Evolutionary conservation across 2,329 filamentous ascomycete species (phyloP).

Genomic region (Graphilbum fragrans): DNA sequence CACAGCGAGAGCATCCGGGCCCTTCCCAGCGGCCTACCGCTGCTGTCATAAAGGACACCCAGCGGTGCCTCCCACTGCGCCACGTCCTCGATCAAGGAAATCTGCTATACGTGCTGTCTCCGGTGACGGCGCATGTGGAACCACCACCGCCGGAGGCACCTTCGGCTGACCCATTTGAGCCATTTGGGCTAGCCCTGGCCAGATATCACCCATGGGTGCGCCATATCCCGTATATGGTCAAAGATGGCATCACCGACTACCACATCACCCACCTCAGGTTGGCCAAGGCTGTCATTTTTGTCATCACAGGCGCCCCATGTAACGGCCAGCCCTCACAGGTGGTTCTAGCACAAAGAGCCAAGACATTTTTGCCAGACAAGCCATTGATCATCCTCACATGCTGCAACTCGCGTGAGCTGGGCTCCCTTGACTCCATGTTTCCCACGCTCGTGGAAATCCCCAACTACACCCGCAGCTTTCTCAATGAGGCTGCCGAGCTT

Average conservation of each 20-base stretch:
- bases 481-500: conserved; percentile 37
- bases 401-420: conserved; percentile 28
- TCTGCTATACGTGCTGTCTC: conserved; percentile 50
- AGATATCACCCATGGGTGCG: conserved; percentile 47
- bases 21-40: conserved; percentile 10
- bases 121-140: conserved; percentile 35
- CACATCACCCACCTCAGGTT: conserved; percentile 51
- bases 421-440: conserved; percentile 27
- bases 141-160: conserved; percentile 24
- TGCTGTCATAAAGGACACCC: conserved; percentile 26
- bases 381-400: conserved; percentile 42
- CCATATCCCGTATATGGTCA: conserved; percentile 59
- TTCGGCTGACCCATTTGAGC: conserved; percentile 57
- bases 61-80: conserved; percentile 33
- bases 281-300: conserved; percentile 47
- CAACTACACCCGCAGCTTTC: conserved; percentile 32
- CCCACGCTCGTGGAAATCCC: conserved; percentile 38
- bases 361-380: conserved; percentile 16
- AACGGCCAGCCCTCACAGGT: conserved; percentile 38
- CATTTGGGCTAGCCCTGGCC: conserved; percentile 52
- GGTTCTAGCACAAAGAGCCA: conserved; percentile 24
- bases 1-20: conserved; percentile 11
- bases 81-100: conserved; percentile 34
- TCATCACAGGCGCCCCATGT: conserved; percentile 38
- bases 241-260: conserved; percentile 48